Conservation (phyloP, 2,329 filamentous ascomycete species). For the Penicillium sumatraense region DNA sequence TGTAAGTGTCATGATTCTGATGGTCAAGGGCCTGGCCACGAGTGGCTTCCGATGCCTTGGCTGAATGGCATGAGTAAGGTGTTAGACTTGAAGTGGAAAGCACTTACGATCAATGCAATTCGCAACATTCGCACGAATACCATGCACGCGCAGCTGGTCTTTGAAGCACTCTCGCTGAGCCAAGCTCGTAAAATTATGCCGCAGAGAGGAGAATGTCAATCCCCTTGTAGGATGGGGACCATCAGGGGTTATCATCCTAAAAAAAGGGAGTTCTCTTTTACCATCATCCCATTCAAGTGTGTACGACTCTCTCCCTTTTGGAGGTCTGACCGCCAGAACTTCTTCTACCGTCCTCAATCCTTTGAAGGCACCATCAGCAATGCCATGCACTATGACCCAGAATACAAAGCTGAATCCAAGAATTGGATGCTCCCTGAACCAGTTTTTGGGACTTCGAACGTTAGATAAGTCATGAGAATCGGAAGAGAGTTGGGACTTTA, state of each 20-base stretch:
- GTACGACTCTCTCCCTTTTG: constrained; percentile 21
- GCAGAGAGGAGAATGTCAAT: constrained; percentile 21
- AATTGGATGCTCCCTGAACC: constrained; percentile 22
- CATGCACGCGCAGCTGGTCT: constrained; percentile 15
- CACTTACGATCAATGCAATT: constrained; percentile 18
- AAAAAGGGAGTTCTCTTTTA: constrained; percentile 16
- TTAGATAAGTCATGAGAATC: background rate
- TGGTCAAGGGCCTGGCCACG: constrained; percentile 23
- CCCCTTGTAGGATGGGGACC: constrained; percentile 7
- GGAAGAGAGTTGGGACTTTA: constrained; percentile 8
- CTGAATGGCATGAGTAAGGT: constrained; percentile 11
- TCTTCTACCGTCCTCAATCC: constrained; percentile 16
- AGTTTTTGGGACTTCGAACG: constrained; percentile 17
- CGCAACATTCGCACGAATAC: constrained; percentile 15
- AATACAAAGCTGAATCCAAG: constrained; percentile 27
- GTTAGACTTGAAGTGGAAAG: background rate
- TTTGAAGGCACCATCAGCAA: constrained; percentile 26
- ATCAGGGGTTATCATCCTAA: constrained; percentile 14
- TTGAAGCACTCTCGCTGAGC: constrained; percentile 15
- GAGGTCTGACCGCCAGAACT: constrained; percentile 17
- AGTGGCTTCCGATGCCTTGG: constrained; percentile 20
- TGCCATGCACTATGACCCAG: constrained; percentile 23
- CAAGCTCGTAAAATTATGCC: constrained; percentile 18
- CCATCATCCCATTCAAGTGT: constrained; percentile 21
- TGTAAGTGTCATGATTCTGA: constrained; percentile 20